Evolutionary conservation across 2,329 filamentous ascomycete genomes (phyloP).

Genomic region (Eutypa lata): DNA sequence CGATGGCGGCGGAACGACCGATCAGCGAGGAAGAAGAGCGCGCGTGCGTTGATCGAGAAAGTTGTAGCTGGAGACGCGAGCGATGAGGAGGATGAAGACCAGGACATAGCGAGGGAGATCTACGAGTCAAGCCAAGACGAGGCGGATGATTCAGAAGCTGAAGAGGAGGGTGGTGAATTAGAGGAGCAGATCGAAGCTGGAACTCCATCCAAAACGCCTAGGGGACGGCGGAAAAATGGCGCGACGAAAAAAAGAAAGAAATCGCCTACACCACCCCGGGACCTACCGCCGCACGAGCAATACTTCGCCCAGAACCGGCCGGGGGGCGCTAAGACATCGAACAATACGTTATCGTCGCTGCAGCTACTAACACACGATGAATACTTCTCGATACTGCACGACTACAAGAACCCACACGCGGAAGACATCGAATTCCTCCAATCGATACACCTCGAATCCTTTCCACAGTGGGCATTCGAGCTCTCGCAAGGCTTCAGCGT

Average conservation of each 20-base stretch:
- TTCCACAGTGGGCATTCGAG: slow-evolving; percentile 91
- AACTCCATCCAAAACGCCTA: slow-evolving; percentile 47
- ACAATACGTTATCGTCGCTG: slow-evolving; percentile 74
- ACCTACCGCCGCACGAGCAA: slow-evolving; percentile 82
- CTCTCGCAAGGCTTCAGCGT: slow-evolving; percentile 82
- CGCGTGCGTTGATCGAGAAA: slow-evolving; percentile 70
- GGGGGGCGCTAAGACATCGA: slow-evolving; percentile 78
- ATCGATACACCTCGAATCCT: slow-evolving; percentile 74
- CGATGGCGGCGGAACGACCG: slow-evolving; percentile 69
- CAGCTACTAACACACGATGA: slow-evolving; percentile 85
- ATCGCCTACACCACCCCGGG: slow-evolving; percentile 74
- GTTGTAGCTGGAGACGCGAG: slow-evolving; percentile 61
- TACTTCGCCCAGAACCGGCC: slow-evolving; percentile 93
- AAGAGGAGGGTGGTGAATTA: slow-evolving; percentile 12
- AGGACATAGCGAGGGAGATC: slow-evolving; percentile 16
- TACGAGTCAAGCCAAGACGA: slow-evolving; percentile 22
- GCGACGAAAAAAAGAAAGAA: slow-evolving; percentile 45
- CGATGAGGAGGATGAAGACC: slow-evolving; percentile 59
- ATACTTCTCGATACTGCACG: slow-evolving; percentile 70
- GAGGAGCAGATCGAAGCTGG: slow-evolving; percentile 25
- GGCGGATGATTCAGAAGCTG: slow-evolving; percentile 21
- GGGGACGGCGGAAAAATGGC: slow-evolving; percentile 38
- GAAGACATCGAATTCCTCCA: slow-evolving; percentile 69
- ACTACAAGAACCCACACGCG: slow-evolving; percentile 65
- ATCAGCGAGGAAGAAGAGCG: slow-evolving; percentile 84